Evolutionary conservation across 2,329 filamentous ascomycete genomes (phyloP), one percentile per base, ranked within the genome.

Genomic region (Trichoderma koningiopsis): DNA sequence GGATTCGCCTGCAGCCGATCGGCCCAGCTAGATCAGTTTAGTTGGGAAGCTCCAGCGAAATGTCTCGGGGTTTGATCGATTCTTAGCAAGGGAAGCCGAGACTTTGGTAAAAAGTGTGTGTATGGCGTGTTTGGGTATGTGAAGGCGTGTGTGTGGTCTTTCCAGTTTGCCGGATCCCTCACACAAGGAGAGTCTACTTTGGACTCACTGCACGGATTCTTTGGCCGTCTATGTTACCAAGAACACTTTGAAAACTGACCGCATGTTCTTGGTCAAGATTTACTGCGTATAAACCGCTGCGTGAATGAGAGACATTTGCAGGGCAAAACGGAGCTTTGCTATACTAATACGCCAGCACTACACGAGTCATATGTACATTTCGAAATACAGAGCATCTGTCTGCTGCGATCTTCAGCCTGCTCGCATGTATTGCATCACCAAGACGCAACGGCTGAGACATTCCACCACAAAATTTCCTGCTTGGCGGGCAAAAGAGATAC

Each of bases 381-480:
- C 53, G n/a, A 67, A 52, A 22, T 24, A 66, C 29, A 16, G 37
- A 66, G 29, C 16, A 58, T 40, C 16, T 43, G 40, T 43, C 40
- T 27, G 63, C 55, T 10, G 53, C 40, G n/a, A 16, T 31, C 29
- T n/a, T 33, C 52, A n/a, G 22, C 49, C 35, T n/a, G 16, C 37
- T 43, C 37, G 19, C 19, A 43, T 43, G 37, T 43, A 52, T 67
- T 52, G 63, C 53, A 67, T 67, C 62, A 67, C 63, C 2, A 49
- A 29, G 43, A 67, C 55, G 63, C 63, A 49, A 22, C n/a, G 52
- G 19, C 63, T 31, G 40, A 67, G 55, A 59, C 63, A 67, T 35
- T 16, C 43, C 24, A 29, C 24, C 16, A 33, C 55, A 63, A 29
- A 4, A 33, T 33, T 70, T 60, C 62, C 43, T 47, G n/a, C 14